phyloP scores from a whole-genome alignment of 768 basidiomycete genomes.

The Chalciporus chontae region DNA sequence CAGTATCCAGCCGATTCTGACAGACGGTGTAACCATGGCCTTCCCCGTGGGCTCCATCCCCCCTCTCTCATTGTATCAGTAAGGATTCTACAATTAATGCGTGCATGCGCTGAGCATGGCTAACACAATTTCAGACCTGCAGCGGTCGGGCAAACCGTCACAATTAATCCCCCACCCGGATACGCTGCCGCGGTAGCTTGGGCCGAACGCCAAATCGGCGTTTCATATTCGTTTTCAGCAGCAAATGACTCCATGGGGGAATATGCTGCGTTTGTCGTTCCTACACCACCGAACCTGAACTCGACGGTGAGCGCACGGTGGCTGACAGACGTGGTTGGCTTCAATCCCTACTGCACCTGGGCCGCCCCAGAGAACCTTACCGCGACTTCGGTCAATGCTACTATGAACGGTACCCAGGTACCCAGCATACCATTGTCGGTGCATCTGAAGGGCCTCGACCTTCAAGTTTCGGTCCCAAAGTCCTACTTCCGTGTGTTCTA shows the following conservation, averaged over 20 bases:
- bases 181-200: slow-evolving; percentile 13
- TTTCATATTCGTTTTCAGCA: slow-evolving; percentile 13
- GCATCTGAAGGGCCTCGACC: slow-evolving; percentile 5
- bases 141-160: not conserved
- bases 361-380: slow-evolving; percentile 17
- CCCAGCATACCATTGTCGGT: slow-evolving; percentile 5
- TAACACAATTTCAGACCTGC: slow-evolving; percentile 10
- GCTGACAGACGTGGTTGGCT: slow-evolving; percentile 21
- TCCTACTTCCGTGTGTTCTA: slow-evolving; percentile 14
- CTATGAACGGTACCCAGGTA: slow-evolving; percentile 11
- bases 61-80: slow-evolving; percentile 12
- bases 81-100: not conserved
- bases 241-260: slow-evolving; percentile 7
- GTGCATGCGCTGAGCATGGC: not conserved
- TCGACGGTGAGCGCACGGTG: slow-evolving; percentile 18
- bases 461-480: slow-evolving; percentile 12
- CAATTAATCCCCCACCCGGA: slow-evolving; percentile 9
- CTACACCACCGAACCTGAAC: slow-evolving; percentile 8
- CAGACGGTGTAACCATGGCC: slow-evolving; percentile 12
- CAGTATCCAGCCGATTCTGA: slow-evolving; percentile 11
- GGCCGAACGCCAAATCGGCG: slow-evolving; percentile 13
- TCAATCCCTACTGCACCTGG: slow-evolving; percentile 22
- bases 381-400: slow-evolving; percentile 11
- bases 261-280: slow-evolving; percentile 10
- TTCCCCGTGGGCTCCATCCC: slow-evolving; percentile 15